Evolutionary conservation across 495 filamentous ascomycete genomes (phyloP), one percentile per base, ranked within the genome.

Genomic region (Trichocladium uniseriatum): DNA sequence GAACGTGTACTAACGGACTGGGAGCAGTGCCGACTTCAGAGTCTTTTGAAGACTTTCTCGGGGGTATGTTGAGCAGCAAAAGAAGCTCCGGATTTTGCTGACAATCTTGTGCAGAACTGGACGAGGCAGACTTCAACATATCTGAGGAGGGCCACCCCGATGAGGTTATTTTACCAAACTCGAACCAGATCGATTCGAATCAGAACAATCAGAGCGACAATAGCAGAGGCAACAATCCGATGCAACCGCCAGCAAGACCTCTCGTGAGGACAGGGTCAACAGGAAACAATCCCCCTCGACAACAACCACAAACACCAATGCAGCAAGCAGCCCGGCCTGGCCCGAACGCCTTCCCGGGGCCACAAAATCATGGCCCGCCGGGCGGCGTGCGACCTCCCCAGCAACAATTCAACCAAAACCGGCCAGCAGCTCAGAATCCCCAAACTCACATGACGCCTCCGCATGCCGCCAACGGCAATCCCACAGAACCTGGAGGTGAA

Each of bases 61-160:
- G 82, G 53, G 86, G 82, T 78, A 71, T 66, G 76, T n/a, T 10
- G 19, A 39, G 35, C 2, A 21, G n/a, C 18, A 34, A 15, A 18
- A 3, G 22, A 19, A n/a, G 13, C 6, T 18, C 31, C 14, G 21
- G 20, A 18, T 18, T 29, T 8, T 14, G 38, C 51, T 48, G 27
- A 58, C 46, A 41, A 56, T 42, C 32, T 57, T 68, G 56, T 68
- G 31, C 52, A 56, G 75, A 86, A 29, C 80, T 87, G 57, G 83
- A 87, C 57, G 83, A 87, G 66, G 81, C 78, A 20, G 84, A 89
- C 60, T 87, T 89, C 59, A 65, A 78, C 61, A 66, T 79, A 45
- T 45, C 69, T 42, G 60, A 76, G 32, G 76, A 76, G 14, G 78
- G 78, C 18, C 71, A 78, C 36, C 84, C 83, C 6, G 83, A 87